Base-by-base conservation (phyloP, 2,329 filamentous ascomycete genomes). In the Diaporthe caulivora region DNA sequence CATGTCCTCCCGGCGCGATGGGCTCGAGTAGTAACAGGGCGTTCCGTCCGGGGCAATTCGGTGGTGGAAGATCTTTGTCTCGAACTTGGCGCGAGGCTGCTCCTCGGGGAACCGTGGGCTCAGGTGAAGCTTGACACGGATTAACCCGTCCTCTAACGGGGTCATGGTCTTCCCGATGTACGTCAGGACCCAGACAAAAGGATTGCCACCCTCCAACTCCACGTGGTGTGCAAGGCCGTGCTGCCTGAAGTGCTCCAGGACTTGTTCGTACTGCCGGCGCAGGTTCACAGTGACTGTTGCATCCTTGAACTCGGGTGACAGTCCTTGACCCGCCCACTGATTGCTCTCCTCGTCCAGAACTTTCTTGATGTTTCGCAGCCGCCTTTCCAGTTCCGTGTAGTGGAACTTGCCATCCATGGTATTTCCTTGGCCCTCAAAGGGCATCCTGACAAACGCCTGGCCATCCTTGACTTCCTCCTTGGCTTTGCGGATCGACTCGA, bases 81-180 rank as follows among this genome's bases (percentile, higher is more conserved):
- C 90, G 76, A 98, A 92, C 75, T 88, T 92, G 71, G 95, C 93
- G 44, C 96, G 92, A 31, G 96, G 97, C 78, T 98, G 94, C 78
- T 97, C 94, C 53, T 94, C 91, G 0, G 97, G 97, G 79, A 98
- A 98, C 8, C 91, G 90, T 8, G 94, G 92, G 78, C 95, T 97
- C 78, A 98, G 92, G 78, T 87, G 87, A 71, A 98, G 87, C 78
- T 88, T 92, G 81, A 98, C 92, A 75, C 90, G 91, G 85, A 98
- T 96, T 75, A 98, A 89, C 2, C 96, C 95, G 21, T 95, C 96
- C 78, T 98, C 96, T 2, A 98, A 89, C 77, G 97, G 95, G 8
- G 95, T 97, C 93, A 97, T 97, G 0, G 95, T 94, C 71, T 92
- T 90, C 34, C 97, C 97, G 80, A 98, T 97, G 81, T 98, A 95